Evolutionary conservation across 257 asterid species (phyloP).

Genomic region (Nicotiana knightiana): DNA sequence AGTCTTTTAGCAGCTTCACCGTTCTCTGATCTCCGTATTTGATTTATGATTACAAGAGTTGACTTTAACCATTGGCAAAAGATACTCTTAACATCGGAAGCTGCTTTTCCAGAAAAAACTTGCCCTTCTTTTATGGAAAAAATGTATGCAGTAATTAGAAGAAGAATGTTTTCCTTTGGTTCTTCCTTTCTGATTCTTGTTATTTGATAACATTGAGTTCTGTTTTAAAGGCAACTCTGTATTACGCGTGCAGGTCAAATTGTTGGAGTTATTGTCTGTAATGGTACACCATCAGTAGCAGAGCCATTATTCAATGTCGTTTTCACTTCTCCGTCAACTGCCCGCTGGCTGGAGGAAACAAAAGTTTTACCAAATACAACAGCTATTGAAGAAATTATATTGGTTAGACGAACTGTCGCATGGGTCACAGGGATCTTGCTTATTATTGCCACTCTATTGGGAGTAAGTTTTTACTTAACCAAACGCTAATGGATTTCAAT

Average conservation of each 20-base stretch:
- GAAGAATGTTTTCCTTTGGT: neutral
- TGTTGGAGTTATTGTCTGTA: conserved; percentile 66
- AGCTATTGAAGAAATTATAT: conserved; percentile 36
- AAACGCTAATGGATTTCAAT: neutral
- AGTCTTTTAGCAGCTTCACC: neutral
- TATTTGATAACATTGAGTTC: neutral
- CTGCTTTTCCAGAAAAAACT: neutral
- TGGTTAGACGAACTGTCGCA: conserved; percentile 72
- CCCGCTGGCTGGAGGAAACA: conserved; percentile 66
- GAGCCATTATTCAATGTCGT: conserved; percentile 42
- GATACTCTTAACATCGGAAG: neutral
- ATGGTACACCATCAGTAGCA: conserved; percentile 32
- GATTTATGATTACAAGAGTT: neutral
- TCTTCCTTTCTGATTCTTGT: neutral
- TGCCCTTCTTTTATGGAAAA: neutral
- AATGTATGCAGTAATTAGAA: neutral
- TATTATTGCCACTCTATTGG: conserved; percentile 71
- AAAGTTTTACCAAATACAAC: conserved; percentile 18
- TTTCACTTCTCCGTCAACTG: conserved; percentile 45
- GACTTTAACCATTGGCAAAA: neutral
- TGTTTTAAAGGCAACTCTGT: neutral
- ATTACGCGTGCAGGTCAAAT: conserved; percentile 54
- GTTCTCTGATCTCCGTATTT: neutral
- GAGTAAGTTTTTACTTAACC: conserved; percentile 44
- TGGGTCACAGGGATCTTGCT: conserved; percentile 92